Conservation (phyloP, 306 rosid genomes). For the Castanea mollissima region DNA sequence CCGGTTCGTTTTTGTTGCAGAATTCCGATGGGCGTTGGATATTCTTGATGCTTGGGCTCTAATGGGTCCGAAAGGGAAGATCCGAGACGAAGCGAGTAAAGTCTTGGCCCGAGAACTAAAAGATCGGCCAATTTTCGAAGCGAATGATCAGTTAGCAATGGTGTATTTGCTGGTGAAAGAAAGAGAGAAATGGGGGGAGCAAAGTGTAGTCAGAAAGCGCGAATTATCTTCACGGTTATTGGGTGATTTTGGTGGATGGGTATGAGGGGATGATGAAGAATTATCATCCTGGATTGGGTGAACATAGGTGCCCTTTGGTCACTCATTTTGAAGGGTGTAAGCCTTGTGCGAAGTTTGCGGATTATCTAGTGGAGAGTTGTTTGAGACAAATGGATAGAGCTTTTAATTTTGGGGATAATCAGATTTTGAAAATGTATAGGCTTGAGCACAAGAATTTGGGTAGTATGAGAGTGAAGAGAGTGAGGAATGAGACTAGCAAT, state of each 20-base stretch:
- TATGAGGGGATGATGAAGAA: conserved; percentile 80
- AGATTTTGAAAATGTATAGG: conserved; percentile 78
- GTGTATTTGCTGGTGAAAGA: conserved; percentile 58
- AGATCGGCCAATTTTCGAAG: conserved; percentile 69
- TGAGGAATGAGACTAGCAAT: conserved; percentile 59
- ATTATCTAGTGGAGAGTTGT: conserved; percentile 77
- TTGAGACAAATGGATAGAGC: conserved; percentile 90
- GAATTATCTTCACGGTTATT: conserved; percentile 76
- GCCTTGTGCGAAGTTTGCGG: conserved; percentile 89
- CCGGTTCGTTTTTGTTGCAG: conserved; percentile 66
- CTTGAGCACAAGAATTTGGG: conserved; percentile 62
- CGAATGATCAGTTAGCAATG: conserved; percentile 84
- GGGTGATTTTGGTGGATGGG: conserved; percentile 83
- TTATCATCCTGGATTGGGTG: conserved; percentile 76
- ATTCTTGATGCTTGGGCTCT: conserved; percentile 91
- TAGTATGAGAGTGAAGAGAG: conserved; percentile 64
- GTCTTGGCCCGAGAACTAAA: conserved; percentile 60
- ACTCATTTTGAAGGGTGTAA: conserved; percentile 94
- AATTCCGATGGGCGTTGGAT: conserved; percentile 82
- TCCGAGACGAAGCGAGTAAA: conserved; percentile 77
- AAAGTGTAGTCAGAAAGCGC: conserved; percentile 70
- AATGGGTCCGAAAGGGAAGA: conserved; percentile 84
- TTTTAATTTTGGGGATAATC: conserved; percentile 80
- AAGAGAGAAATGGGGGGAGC: conserved; percentile 59
- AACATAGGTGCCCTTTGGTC: conserved; percentile 89